phyloP scores from a whole-genome alignment of 306 rosid genomes.

The Corylus avellana region DNA sequence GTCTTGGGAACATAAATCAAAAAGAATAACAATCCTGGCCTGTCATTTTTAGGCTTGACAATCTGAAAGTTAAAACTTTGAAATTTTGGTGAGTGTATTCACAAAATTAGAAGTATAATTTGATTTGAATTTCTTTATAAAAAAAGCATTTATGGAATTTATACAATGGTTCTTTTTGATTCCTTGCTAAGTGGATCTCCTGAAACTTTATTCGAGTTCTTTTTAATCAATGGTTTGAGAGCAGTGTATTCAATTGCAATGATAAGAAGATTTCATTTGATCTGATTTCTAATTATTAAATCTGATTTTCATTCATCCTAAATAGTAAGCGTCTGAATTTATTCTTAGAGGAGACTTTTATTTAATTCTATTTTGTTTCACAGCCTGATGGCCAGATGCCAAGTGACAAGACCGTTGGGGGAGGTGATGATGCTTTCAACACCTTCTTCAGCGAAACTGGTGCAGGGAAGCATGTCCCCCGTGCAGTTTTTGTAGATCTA shows the following conservation, averaged over 20 bases:
- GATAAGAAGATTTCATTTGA: not conserved
- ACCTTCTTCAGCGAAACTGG: conserved; percentile 89
- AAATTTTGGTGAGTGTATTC: too few relatives aligned
- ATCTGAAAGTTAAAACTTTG: too few relatives aligned
- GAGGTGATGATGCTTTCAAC: conserved; percentile 86
- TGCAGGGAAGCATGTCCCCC: conserved; percentile 81
- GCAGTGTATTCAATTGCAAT: not conserved
- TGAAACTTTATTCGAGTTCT: not conserved
- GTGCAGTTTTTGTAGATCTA: conserved; percentile 80
- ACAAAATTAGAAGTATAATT: too few relatives aligned
- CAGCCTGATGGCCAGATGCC: conserved; percentile 91
- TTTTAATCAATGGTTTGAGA: not conserved
- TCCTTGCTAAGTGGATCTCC: not conserved
- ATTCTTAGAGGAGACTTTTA: not conserved
- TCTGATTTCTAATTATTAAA: not conserved
- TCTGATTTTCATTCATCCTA: not conserved
- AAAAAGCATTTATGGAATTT: too few relatives aligned
- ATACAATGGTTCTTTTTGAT: too few relatives aligned
- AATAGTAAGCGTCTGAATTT: not conserved
- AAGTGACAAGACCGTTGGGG: conserved; percentile 65
- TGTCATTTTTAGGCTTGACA: too few relatives aligned
- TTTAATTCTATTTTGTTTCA: conserved; percentile 5
- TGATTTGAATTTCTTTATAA: too few relatives aligned
- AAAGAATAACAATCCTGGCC: too few relatives aligned
- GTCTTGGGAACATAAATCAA: too few relatives aligned